Conservation (phyloP, 1,284 basidiomycete genomes). For the Pyrrhoderma lamaoense region DNA sequence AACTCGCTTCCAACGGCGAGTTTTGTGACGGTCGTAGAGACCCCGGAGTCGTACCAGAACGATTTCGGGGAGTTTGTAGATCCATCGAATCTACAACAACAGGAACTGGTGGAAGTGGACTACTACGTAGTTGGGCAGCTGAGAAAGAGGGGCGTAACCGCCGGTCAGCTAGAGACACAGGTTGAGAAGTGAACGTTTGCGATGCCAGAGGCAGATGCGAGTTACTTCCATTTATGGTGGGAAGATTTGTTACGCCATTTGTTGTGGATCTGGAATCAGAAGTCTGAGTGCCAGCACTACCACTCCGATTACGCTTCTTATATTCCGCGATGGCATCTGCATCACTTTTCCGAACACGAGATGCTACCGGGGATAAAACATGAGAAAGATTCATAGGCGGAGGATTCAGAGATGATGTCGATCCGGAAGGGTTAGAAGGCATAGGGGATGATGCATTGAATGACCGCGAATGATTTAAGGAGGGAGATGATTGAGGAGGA, state of each 20-base stretch:
- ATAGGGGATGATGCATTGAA: slow-evolving; percentile 38
- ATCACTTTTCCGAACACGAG: slow-evolving; percentile 70
- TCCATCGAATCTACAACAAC: slow-evolving; percentile 25
- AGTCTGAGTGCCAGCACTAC: slow-evolving; percentile 57
- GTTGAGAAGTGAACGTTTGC: slow-evolving; percentile 46
- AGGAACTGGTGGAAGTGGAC: slow-evolving; percentile 31
- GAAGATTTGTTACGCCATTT: slow-evolving; percentile 14
- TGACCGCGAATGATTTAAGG: slow-evolving; percentile 27
- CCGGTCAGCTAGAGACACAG: slow-evolving; percentile 47
- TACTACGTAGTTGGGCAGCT: slow-evolving; percentile 62
- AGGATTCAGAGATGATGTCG: slow-evolving; percentile 28
- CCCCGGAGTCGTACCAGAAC: slow-evolving; percentile 62
- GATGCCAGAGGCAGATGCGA: slow-evolving; percentile 40
- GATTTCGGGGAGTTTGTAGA: slow-evolving; percentile 35
- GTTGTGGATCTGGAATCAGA: slow-evolving; percentile 42
- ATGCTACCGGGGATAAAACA: slow-evolving; percentile 63
- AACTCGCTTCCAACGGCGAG: slow-evolving; percentile 8
- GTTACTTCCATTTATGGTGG: slow-evolving; percentile 42
- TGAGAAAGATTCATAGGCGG: slow-evolving; percentile 34
- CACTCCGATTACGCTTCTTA: slow-evolving; percentile 68
- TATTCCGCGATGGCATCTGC: slow-evolving; percentile 82
- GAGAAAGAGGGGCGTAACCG: slow-evolving; percentile 66
- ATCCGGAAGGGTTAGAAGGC: slow-evolving; percentile 34
- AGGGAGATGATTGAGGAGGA: slow-evolving; percentile 21
- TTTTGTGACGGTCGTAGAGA: slow-evolving; percentile 30